These are phyloP conservation scores for Macrocybe gigantea DNA, from an alignment of 768 basidiomycete genomes.

Conservation along the genomic window DNA sequence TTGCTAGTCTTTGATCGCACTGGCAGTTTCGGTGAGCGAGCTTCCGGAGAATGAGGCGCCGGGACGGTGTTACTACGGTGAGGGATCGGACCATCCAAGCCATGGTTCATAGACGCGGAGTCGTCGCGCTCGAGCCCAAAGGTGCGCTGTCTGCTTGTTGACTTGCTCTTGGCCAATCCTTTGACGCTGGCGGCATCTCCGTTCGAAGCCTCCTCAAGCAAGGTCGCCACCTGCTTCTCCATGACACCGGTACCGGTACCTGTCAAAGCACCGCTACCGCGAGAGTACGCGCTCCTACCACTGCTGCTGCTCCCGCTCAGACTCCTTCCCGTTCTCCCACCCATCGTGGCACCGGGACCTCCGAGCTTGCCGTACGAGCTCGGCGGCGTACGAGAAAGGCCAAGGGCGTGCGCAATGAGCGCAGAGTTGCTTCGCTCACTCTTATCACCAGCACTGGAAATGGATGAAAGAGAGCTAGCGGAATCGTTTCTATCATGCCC, in stretches of 20 bases:
- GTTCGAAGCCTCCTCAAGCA: constrained; percentile 32
- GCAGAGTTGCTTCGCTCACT: constrained; percentile 26
- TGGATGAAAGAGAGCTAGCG: constrained; percentile 6
- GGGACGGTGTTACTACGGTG: constrained; percentile 51
- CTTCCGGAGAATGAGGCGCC: constrained; percentile 36
- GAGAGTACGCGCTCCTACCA: constrained; percentile 24
- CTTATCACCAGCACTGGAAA: constrained; percentile 5
- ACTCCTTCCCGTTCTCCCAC: constrained; percentile 20
- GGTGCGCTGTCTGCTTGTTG: constrained; percentile 20
- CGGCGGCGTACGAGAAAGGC: constrained; percentile 34
- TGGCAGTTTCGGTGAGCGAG: constrained; percentile 47
- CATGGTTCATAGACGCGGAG: constrained; percentile 9
- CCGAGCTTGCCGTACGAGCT: constrained; percentile 31
- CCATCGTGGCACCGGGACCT: constrained; percentile 27
- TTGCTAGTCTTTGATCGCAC: constrained; percentile 49
- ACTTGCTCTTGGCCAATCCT: constrained; percentile 26
- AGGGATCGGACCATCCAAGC: constrained; percentile 15
- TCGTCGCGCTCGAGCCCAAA: constrained; percentile 9
- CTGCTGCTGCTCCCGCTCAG: constrained; percentile 23
- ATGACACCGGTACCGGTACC: constrained; percentile 14
- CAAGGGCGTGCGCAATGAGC: constrained; percentile 36
- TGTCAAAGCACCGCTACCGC: constrained; percentile 15
- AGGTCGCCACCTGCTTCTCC: constrained; percentile 39
- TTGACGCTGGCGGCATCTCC: background rate
- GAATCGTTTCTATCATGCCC: constrained; percentile 7